Base-by-base conservation (phyloP, 768 basidiomycete species). In the Leccinum boreale region DNA sequence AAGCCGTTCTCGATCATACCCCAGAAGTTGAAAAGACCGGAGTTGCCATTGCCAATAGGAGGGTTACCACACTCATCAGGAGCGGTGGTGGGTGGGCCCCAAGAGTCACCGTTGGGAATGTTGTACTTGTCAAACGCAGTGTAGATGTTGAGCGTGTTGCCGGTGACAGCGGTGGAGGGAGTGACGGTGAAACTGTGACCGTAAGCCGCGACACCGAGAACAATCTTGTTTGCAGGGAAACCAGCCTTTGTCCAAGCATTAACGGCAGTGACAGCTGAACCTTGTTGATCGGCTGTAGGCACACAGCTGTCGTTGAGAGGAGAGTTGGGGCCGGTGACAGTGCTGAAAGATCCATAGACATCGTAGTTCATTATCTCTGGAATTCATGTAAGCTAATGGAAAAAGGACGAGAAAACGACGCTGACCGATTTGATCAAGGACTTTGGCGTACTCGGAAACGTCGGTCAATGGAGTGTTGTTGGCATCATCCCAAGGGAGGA, bases 121-220 rank as follows among this genome's bases (percentile, higher is more conserved):
- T 72, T 65, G 48, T 64, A 65, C 2, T 73, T 66, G 65, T 82
- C 70, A 61, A 85, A 91, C 1, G 73, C 48, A 3, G 86, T 84
- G 70, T 79, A 88, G 17, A 77, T 35, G n/a, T 73, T 72, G 29
- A 87, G 68, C 9, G 63, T 60, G 51, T 11, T 47, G 10, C 49
- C 55, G 15, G 63, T 53, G 53, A 67, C 58, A 26, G 68, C 66
- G 3, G 66, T 58, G 26, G 69, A 67, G n/a, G 62, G 62, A 19
- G 61, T 21, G 4, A 72, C 71, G 0, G 44, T 73, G 78, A 78
- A 94, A 21, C 90, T 85, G 73, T 92, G 92, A 1, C 91, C 92
- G 72, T 92, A 96, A 17, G 87, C 76, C 12, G 94, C 84, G 1
- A 96, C 85, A 53, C 94, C 95, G 7, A 98, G 83, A 28, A 93